Evolutionary conservation across 2,329 filamentous ascomycete genomes (phyloP), one percentile per base, ranked within the genome.

Genomic region (Rugonectria rugulosa): DNA sequence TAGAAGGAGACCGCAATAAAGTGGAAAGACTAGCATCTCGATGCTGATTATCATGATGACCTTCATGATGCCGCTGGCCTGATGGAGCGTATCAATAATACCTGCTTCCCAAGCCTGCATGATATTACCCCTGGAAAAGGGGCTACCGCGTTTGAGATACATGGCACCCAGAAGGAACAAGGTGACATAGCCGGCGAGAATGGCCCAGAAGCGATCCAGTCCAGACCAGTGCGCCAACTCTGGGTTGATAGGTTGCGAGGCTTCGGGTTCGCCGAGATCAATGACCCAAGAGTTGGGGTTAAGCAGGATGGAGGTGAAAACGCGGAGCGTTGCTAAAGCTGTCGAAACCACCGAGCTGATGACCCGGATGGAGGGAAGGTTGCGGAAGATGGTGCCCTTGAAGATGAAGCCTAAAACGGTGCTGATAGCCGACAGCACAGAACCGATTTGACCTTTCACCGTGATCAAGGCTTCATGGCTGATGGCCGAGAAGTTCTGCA

Each of bases 41-140:
- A 99, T 99, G 62, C 93, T 95, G 63, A 99, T 99, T 68, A 99
- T 98, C 57, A 98, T 78, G 45, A 99, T 96, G 19, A 99, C 95
- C 73, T 99, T 99, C 81, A 97, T 87, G 9, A 99, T 94, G 12
- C 96, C 95, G 36, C 95, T 96, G 42, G 95, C 95, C 79, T 99
- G 96, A 60, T 92, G 88, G 19, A 99, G 81, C 2, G 88, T 82
- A 60, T 98, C 94, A 20, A 94, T 88, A 36, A 97, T 74, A 7
- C 88, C 83, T 20, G 88, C 89, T 72, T 98, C 93, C 81, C 83
- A 85, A 26, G 85, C 83, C 56, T 85, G 83, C 45, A 82, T 79
- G 2, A 82, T 74, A 52, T 79, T 79, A 4, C 79, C 75, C 2
- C 77, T 76, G 2, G 88, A 87, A 60, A 97, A 83, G 0, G 90